Evolutionary conservation across 164 flowering plant species (phyloP).

Genomic region (Vitis cinerea): DNA sequence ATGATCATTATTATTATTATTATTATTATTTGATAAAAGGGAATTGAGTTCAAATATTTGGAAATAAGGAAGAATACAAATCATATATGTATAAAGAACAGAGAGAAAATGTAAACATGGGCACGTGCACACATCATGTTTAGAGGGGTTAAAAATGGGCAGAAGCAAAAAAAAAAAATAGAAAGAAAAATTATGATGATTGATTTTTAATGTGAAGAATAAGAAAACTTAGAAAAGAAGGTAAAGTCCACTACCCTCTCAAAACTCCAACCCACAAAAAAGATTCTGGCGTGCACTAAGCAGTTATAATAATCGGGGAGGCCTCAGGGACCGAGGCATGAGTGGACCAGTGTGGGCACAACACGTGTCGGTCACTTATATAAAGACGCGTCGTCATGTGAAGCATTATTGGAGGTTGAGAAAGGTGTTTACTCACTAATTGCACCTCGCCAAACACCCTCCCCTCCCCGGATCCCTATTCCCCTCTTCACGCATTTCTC

Average conservation of each 20-base stretch:
- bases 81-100: not conserved
- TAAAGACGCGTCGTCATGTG: conserved; percentile 56
- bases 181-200: not conserved
- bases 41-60: too few species aligned
- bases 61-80: too few species aligned
- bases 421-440: conserved; percentile 29
- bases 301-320: conserved; percentile 19
- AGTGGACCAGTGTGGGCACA: conserved; percentile 6
- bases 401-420: conserved; percentile 46
- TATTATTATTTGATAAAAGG: too few species aligned
- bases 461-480: too few species aligned
- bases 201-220: not conserved
- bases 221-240: conserved; percentile 26
- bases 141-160: not conserved
- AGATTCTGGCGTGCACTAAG: conserved; percentile 61
- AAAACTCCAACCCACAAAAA: conserved; percentile 15
- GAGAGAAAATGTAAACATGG: conserved; percentile 5
- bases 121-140: conserved; percentile 24
- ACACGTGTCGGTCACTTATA: conserved; percentile 31
- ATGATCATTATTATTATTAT: too few species aligned
- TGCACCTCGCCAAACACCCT: conserved; percentile 2
- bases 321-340: conserved; percentile 25
- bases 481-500: conserved; percentile 1
- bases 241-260: conserved; percentile 16
- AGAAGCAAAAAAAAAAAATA: not conserved